These are phyloP conservation scores for Gymnopus androsaceus DNA, from an alignment of 1,284 basidiomycete genomes.

Conservation along the genomic window DNA sequence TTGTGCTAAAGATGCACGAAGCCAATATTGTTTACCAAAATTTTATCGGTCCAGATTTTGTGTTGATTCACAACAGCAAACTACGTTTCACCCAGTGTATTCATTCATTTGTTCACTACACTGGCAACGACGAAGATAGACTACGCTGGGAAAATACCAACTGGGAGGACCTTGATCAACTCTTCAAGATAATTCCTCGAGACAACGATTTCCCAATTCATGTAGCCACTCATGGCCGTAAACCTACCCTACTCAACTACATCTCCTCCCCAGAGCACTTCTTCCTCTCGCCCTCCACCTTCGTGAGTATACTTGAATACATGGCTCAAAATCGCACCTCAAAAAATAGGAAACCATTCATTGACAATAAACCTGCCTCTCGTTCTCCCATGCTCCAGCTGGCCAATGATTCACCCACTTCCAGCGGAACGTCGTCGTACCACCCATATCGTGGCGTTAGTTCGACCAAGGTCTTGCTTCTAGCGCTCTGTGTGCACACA, in stretches of 20 bases:
- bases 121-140: background rate
- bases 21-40: background rate
- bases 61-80: conserved; percentile 13
- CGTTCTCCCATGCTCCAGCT: too few relatives aligned
- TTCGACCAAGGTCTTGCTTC: background rate
- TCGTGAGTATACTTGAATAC: too few relatives aligned
- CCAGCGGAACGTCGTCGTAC: too few relatives aligned
- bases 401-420: too few relatives aligned
- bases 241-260: background rate
- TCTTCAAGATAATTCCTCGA: background rate
- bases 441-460: too few relatives aligned
- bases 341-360: too few relatives aligned
- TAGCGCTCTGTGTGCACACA: background rate
- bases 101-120: background rate
- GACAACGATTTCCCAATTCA: background rate
- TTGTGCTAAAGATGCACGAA: conserved; percentile 5
- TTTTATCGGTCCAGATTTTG: too few relatives aligned
- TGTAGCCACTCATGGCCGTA: too few relatives aligned
- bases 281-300: background rate
- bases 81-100: background rate
- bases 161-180: background rate
- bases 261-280: background rate
- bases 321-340: background rate
- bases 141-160: too few relatives aligned
- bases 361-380: too few relatives aligned